phyloP scores from a whole-genome alignment of 2,329 filamentous ascomycete genomes.

The Colletotrichum sp. region DNA sequence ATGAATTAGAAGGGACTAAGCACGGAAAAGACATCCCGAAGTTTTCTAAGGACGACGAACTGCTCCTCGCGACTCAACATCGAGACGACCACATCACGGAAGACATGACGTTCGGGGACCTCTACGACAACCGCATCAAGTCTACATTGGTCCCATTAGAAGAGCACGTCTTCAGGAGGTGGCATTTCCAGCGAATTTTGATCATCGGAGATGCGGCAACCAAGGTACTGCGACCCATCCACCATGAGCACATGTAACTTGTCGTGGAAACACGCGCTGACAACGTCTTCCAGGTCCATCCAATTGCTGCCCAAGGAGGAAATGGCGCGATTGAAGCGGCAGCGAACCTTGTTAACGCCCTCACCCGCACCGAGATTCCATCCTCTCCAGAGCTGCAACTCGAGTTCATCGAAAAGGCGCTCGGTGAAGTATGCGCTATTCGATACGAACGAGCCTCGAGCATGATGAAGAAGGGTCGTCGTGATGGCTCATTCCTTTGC shows the following conservation, averaged over 20 bases:
- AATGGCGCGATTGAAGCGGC: slow-evolving; percentile 28
- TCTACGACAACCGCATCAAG: slow-evolving; percentile 31
- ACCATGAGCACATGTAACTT: background rate
- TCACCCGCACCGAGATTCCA: background rate
- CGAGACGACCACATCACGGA: slow-evolving; percentile 24
- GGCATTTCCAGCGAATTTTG: slow-evolving; percentile 42
- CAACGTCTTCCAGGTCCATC: slow-evolving; percentile 21
- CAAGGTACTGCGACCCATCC: slow-evolving; percentile 33
- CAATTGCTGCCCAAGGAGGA: slow-evolving; percentile 26
- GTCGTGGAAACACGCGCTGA: background rate
- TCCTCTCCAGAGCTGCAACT: background rate
- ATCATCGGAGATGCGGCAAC: slow-evolving; percentile 46
- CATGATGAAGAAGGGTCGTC: background rate
- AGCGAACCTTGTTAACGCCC: slow-evolving; percentile 23
- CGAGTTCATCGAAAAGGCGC: background rate
- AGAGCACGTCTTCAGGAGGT: slow-evolving; percentile 40
- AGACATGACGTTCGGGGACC: slow-evolving; percentile 28
- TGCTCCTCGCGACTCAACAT: slow-evolving; percentile 28
- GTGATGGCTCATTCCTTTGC: background rate
- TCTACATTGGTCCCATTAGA: slow-evolving; percentile 27
- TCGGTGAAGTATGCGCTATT: background rate
- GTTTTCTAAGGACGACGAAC: slow-evolving; percentile 36
- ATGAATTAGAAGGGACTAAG: slow-evolving; percentile 30
- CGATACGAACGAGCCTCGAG: background rate
- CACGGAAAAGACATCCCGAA: slow-evolving; percentile 34